phyloP scores from a whole-genome alignment of 768 basidiomycete genomes.

The Calocera cornea region DNA sequence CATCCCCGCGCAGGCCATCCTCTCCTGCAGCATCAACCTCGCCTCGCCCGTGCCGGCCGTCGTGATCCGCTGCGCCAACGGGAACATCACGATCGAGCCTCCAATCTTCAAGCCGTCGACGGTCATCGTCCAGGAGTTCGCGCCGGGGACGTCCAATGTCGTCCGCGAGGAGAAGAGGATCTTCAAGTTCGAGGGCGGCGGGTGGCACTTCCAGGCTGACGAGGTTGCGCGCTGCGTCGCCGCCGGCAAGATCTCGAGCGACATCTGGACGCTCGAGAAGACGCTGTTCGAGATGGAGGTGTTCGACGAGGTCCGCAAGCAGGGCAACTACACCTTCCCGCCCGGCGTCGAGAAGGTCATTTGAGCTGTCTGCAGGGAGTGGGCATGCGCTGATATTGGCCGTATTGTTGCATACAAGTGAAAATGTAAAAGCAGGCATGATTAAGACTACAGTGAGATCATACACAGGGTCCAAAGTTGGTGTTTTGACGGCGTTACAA shows the following conservation, averaged over 20 bases:
- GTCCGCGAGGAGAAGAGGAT: conserved; percentile 44
- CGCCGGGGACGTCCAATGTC: conserved; percentile 31
- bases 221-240: conserved; percentile 69
- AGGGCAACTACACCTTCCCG: conserved; percentile 53
- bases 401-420: background rate
- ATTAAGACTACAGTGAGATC: conserved; percentile 4
- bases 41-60: conserved; percentile 38
- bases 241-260: conserved; percentile 60
- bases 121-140: conserved; percentile 51
- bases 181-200: conserved; percentile 49
- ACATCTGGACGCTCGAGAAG: conserved; percentile 63
- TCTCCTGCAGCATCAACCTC: conserved; percentile 54
- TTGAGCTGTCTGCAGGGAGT: background rate
- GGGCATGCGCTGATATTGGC: background rate
- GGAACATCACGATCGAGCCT: conserved; percentile 45
- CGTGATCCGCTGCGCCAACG: conserved; percentile 60
- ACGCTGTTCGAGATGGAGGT: conserved; percentile 69
- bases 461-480: background rate
- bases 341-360: conserved; percentile 45
- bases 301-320: conserved; percentile 67
- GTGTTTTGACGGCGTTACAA: conserved; percentile 29
- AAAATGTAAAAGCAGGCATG: conserved; percentile 2
- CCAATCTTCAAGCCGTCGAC: conserved; percentile 56
- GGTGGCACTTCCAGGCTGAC: conserved; percentile 79
- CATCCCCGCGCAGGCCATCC: conserved; percentile 56